Evolutionary conservation across 2,329 filamentous ascomycete genomes (phyloP).

Genomic region (Fusarium xylarioides): DNA sequence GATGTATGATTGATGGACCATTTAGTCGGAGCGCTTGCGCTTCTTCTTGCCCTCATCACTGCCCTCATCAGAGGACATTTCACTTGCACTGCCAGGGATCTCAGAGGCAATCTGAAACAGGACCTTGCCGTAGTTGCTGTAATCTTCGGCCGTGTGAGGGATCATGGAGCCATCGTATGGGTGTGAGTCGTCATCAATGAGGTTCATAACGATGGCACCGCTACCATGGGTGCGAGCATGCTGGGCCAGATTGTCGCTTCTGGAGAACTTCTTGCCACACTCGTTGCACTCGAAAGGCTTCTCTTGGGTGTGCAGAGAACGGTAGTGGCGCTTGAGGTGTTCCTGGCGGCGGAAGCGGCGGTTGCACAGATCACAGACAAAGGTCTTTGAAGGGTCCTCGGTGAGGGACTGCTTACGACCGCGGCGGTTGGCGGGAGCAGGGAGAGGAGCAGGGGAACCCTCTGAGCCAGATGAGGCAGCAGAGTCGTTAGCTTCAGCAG

Average conservation of each 20-base stretch:
- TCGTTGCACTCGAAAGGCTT: slow-evolving; percentile 98
- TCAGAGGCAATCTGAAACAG: slow-evolving; percentile 84
- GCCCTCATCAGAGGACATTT: slow-evolving; percentile 64
- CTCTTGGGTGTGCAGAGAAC: slow-evolving; percentile 96
- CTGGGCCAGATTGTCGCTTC: slow-evolving; percentile 96
- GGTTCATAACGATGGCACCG: slow-evolving; percentile 89
- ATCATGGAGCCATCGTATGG: slow-evolving; percentile 55
- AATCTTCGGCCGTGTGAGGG: slow-evolving; percentile 65
- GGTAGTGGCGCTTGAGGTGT: slow-evolving; percentile 97
- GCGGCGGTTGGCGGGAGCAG: slow-evolving; percentile 80
- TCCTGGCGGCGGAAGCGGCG: slow-evolving; percentile 98
- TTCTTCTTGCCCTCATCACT: slow-evolving; percentile 62
- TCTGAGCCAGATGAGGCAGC: slow-evolving; percentile 56
- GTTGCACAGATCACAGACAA: slow-evolving; percentile 95
- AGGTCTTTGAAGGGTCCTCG: slow-evolving; percentile 97
- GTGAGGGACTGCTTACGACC: slow-evolving; percentile 98
- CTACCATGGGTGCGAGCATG: slow-evolving; percentile 93
- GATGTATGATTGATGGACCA: slow-evolving; percentile 14
- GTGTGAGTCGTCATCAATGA: slow-evolving; percentile 74
- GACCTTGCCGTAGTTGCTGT: slow-evolving; percentile 75
- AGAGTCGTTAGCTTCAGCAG: slow-evolving; percentile 51
- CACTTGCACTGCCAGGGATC: slow-evolving; percentile 71
- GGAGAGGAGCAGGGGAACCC: slow-evolving; percentile 53
- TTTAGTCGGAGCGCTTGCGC: slow-evolving; percentile 79
- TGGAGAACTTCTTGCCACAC: slow-evolving; percentile 99